phyloP scores from a whole-genome alignment of 1,139 yeast species.

The Magnusiomyces magnusii region DNA sequence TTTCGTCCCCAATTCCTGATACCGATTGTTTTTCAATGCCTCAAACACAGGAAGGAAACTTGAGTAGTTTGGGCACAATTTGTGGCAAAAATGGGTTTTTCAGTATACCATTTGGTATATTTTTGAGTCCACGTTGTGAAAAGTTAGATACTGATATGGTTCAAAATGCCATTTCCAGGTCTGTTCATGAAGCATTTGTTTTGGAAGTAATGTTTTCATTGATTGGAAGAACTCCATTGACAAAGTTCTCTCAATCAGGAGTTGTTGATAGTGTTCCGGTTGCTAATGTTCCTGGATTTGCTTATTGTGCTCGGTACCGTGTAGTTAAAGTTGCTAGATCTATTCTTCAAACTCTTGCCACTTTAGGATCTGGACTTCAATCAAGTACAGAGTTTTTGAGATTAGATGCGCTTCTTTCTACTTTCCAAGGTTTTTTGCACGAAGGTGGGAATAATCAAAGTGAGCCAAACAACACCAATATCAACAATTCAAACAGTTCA shows the following conservation, averaged over 20 bases:
- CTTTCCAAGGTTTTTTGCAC: slow-evolving; percentile 13
- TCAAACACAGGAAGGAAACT: background rate
- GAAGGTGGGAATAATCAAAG: background rate
- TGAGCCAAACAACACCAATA: background rate
- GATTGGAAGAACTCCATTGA: slow-evolving; percentile 12
- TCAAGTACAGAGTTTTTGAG: slow-evolving; percentile 12
- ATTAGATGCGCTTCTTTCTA: slow-evolving; percentile 14
- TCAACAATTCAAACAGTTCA: background rate
- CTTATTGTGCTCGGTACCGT: slow-evolving; percentile 13
- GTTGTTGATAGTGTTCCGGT: slow-evolving; percentile 12
- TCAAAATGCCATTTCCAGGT: slow-evolving; percentile 6
- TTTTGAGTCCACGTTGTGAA: slow-evolving; percentile 11
- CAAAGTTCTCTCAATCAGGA: slow-evolving; percentile 10
- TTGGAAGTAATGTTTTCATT: slow-evolving; percentile 15
- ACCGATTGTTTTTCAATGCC: background rate
- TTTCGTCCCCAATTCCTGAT: slow-evolving; percentile 10
- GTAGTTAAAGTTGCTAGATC: slow-evolving; percentile 14
- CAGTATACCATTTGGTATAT: slow-evolving; percentile 8
- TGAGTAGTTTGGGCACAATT: background rate
- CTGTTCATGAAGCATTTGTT: slow-evolving; percentile 14
- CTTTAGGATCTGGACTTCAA: slow-evolving; percentile 14
- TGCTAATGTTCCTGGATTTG: slow-evolving; percentile 13
- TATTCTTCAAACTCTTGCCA: slow-evolving; percentile 10
- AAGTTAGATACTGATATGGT: slow-evolving; percentile 6
- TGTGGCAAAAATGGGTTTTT: too few relatives aligned